Conservation (phyloP, 2,329 filamentous ascomycete genomes). For the Fonsecaea pedrosoi region DNA sequence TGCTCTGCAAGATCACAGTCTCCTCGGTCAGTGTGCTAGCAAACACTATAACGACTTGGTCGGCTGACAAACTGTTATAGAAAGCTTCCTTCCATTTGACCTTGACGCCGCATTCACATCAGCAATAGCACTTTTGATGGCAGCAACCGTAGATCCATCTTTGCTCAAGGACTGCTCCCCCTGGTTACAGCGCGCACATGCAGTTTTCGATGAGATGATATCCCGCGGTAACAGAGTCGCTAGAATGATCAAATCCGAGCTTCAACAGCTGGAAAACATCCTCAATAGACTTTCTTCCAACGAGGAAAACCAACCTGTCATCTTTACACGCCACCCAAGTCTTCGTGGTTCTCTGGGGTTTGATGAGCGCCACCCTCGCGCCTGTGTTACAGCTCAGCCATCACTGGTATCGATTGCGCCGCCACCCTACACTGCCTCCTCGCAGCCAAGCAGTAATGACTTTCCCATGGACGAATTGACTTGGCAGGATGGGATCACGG, state of each 20-base stretch:
- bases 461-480: conserved; percentile 25
- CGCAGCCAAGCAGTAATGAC: conserved; percentile 19
- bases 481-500: conserved; percentile 33
- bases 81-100: conserved; percentile 59
- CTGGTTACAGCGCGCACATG: conserved; percentile 53
- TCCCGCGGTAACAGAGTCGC: conserved; percentile 57
- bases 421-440: conserved; percentile 18
- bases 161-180: conserved; percentile 46
- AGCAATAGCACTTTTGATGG: conserved; percentile 52
- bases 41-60: background rate
- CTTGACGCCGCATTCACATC: conserved; percentile 56
- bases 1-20: conserved; percentile 54
- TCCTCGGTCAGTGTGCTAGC: conserved; percentile 50
- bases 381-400: background rate
- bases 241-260: conserved; percentile 52
- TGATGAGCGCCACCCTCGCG: background rate
- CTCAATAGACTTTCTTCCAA: conserved; percentile 42
- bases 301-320: background rate
- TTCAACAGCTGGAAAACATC: conserved; percentile 55
- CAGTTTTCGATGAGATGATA: conserved; percentile 57
- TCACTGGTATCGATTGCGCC: background rate
- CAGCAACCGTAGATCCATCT: conserved; percentile 46
- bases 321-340: background rate
- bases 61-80: conserved; percentile 40
- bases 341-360: background rate